Evolutionary conservation across 352 stramenopile species (phyloP).

Genomic region (Phytophthora citricola): DNA sequence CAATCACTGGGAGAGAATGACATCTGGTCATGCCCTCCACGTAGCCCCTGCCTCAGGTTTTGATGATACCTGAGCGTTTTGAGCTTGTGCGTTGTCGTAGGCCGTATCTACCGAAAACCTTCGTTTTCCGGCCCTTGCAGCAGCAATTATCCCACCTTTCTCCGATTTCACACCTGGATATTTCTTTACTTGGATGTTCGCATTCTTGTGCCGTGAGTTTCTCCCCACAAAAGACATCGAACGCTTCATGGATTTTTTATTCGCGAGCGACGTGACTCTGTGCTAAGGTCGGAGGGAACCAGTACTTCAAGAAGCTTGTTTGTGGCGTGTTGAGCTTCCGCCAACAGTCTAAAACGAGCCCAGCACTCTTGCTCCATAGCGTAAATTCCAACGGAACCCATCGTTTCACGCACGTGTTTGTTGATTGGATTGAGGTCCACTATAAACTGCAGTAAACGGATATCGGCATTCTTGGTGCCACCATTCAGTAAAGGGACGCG

Average conservation of each 20-base stretch:
- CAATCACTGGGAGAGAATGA: conserved; percentile 57
- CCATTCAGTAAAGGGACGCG: neutral
- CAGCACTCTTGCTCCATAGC: conserved; percentile 75
- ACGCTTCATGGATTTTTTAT: too few relatives aligned
- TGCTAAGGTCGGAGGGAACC: conserved; percentile 6
- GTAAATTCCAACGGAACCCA: conserved; percentile 36
- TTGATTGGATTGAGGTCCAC: conserved; percentile 61
- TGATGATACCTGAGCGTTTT: neutral
- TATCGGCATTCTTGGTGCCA: conserved; percentile 1
- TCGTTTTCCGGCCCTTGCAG: too few relatives aligned
- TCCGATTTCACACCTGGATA: too few relatives aligned
- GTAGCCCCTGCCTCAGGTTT: conserved; percentile 8
- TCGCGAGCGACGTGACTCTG: neutral
- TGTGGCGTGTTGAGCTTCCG: conserved; percentile 40
- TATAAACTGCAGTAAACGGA: conserved; percentile 46
- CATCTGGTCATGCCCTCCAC: conserved; percentile 48
- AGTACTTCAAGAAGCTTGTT: conserved; percentile 13
- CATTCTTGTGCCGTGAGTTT: too few relatives aligned
- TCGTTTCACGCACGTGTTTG: conserved; percentile 42
- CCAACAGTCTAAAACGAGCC: conserved; percentile 56
- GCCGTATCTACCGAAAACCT: conserved; percentile 8
- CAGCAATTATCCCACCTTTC: too few relatives aligned
- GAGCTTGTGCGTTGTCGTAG: neutral
- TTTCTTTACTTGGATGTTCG: too few relatives aligned
- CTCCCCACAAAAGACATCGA: too few relatives aligned